Evolutionary conservation across 2,329 filamentous ascomycete genomes (phyloP), one percentile per base, ranked within the genome.

Genomic region (Apiospora sp.): DNA sequence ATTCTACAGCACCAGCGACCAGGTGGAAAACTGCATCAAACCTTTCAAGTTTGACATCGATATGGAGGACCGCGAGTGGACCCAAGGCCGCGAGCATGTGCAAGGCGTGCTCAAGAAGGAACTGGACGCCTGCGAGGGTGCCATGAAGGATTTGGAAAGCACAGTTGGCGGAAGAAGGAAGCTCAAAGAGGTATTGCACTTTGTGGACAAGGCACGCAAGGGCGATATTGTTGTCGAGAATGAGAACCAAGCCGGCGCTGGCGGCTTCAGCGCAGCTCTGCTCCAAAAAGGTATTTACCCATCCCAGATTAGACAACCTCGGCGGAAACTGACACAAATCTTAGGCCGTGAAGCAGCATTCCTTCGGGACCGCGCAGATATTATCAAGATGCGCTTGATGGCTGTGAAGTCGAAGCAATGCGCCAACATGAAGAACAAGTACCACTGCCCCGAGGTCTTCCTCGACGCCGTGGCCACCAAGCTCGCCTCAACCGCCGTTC

Each of bases 41-140:
- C 96, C 97, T 0, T 99, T 96, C 86, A 99, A 99, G 81, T 98
- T 96, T 77, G 95, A 98, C 75, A 97, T 99, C 73, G 96, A 99
- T 78, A 92, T 99, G 64, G 94, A 98, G 79, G 93, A 95, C 51
- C 87, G 91, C 10, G 97, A 99, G 81, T 99, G 96, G 96, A 82
- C 87, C 4, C 91, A 93, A 74, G 95, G 95, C 0, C 88, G 96
- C 70, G 95, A 98, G 67, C 96, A 97, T 77, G 92, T 96, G 1
- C 89, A 91, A 51, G 88, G 87, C 12, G 91, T 96, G 1, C 85
- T 99, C n/a, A 97, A 97, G 82, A 92, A 92, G 69, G 96, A 99
- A 81, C 87, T 99, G 4, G 88, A 90, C 72, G 94, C 95, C 34
- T 97, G 94, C 77, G 95, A 98, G 78, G 85, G 87, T 6, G 95